Evolutionary conservation across 2,329 filamentous ascomycete genomes (phyloP).

Genomic region (Gliomastix tumulicola): DNA sequence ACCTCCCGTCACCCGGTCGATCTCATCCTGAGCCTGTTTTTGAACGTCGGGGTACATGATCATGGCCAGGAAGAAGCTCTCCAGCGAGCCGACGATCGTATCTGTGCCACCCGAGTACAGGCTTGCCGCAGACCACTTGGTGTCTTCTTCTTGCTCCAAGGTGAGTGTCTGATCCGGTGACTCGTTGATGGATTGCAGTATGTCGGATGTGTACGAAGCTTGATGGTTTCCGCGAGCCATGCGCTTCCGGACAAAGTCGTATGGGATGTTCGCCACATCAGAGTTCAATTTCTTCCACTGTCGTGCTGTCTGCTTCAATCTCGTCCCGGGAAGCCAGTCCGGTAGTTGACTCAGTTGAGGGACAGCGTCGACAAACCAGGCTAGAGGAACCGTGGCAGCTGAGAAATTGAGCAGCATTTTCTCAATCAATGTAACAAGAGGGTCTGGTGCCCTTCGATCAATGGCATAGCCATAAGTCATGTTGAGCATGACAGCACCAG

Average conservation of each 20-base stretch:
- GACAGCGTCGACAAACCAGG: slow-evolving; percentile 13
- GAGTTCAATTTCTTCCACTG: slow-evolving; percentile 9
- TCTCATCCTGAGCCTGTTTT: slow-evolving; percentile 23
- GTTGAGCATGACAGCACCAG: slow-evolving; percentile 9
- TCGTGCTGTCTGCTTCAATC: slow-evolving; percentile 12
- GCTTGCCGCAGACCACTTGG: slow-evolving; percentile 8
- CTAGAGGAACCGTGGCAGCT: slow-evolving; percentile 10
- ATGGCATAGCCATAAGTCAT: slow-evolving; percentile 13
- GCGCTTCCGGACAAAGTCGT: slow-evolving; percentile 11
- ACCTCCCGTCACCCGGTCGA: slow-evolving; percentile 27
- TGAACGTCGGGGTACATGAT: slow-evolving; percentile 29
- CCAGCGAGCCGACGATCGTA: too few species aligned
- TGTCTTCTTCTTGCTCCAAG: too few species aligned
- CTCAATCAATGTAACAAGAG: slow-evolving; percentile 8
- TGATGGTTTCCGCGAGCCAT: slow-evolving; percentile 1
- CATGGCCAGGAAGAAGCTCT: slow-evolving; percentile 41
- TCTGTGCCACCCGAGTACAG: slow-evolving; percentile 12
- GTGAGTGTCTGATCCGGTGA: too few species aligned
- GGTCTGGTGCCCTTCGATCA: slow-evolving; percentile 11
- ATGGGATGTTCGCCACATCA: slow-evolving; percentile 10
- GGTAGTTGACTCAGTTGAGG: slow-evolving; percentile 7
- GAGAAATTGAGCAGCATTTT: slow-evolving; percentile 12
- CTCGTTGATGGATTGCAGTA: slow-evolving; percentile 1
- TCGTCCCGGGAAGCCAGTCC: slow-evolving; percentile 10
- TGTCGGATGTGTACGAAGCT: slow-evolving; percentile 4